Evolutionary conservation across 805 yeast species (phyloP).

Genomic region (Lachancea kluyveri): DNA sequence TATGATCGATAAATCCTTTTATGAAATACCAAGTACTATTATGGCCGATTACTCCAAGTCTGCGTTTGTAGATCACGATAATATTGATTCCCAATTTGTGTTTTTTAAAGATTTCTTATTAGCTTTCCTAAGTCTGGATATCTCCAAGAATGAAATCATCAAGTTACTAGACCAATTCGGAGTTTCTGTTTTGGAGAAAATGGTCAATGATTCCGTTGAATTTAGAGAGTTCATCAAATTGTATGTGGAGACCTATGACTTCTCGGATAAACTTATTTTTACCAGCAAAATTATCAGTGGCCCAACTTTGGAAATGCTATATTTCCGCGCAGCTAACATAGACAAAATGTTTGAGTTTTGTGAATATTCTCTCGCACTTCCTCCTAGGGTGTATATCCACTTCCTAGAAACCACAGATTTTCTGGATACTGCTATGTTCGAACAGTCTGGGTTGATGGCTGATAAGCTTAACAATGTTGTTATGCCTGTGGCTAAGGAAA

Average conservation of each 20-base stretch:
- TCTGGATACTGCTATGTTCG: constrained; percentile 11
- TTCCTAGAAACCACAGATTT: constrained; percentile 16
- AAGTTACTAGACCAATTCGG: constrained; percentile 31
- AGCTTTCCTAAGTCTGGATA: constrained; percentile 6
- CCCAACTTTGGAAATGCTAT: constrained; percentile 32
- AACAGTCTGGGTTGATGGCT: constrained; percentile 9
- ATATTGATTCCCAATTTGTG: constrained; percentile 17
- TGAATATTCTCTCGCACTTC: constrained; percentile 6
- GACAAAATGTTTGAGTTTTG: constrained; percentile 18
- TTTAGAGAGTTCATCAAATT: constrained; percentile 18
- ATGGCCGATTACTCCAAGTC: constrained; percentile 31
- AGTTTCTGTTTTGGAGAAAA: constrained; percentile 12
- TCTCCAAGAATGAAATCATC: constrained; percentile 23
- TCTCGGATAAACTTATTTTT: constrained; percentile 25
- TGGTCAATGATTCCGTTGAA: constrained; percentile 15
- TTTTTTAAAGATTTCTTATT: constrained; percentile 28
- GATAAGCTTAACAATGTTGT: constrained; percentile 10
- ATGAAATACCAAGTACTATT: constrained; percentile 30
- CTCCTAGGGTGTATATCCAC: constrained; percentile 1
- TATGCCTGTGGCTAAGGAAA: constrained; percentile 8
- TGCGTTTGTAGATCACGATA: constrained; percentile 12
- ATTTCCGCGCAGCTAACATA: constrained; percentile 20
- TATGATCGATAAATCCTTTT: constrained; percentile 25
- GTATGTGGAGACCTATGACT: constrained; percentile 23
- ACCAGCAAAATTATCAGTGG: constrained; percentile 29